These are phyloP conservation scores for Dimocarpus longan DNA, from an alignment of 345 rosid species.

Conservation along the genomic window DNA sequence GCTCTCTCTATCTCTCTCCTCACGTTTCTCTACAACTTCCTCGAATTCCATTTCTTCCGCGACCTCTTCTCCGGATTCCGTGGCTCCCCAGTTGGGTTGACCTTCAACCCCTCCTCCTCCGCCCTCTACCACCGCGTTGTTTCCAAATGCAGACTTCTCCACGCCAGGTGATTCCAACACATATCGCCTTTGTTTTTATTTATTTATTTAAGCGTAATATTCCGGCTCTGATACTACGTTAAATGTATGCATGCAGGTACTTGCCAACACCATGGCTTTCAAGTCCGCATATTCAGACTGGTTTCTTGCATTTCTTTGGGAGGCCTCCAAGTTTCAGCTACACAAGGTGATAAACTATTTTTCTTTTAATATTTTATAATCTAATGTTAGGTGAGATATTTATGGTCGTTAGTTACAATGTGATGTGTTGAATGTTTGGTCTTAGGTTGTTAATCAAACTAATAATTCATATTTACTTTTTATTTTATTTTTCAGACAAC, in stretches of 20 bases:
- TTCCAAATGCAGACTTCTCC: slow-evolving; percentile 68
- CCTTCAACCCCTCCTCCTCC: slow-evolving; percentile 45
- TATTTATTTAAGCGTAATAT: too few species aligned
- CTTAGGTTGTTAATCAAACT: neutral
- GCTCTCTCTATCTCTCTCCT: slow-evolving; percentile 28
- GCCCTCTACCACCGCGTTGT: slow-evolving; percentile 55
- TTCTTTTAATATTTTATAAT: neutral
- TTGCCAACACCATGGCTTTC: slow-evolving; percentile 80
- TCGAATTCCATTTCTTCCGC: slow-evolving; percentile 70
- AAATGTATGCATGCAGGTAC: slow-evolving; percentile 46
- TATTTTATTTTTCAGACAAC: slow-evolving; percentile 44
- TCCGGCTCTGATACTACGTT: neutral
- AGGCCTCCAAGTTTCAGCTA: slow-evolving; percentile 78
- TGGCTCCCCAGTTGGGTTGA: slow-evolving; percentile 45
- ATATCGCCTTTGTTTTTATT: too few species aligned
- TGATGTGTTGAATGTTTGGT: neutral
- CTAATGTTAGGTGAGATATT: neutral
- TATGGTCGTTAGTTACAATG: neutral
- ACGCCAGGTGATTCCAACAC: slow-evolving; percentile 50
- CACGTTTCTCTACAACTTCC: slow-evolving; percentile 57
- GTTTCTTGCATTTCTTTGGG: slow-evolving; percentile 65
- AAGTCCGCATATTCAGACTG: slow-evolving; percentile 85
- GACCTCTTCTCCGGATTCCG: slow-evolving; percentile 51
- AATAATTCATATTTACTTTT: neutral
- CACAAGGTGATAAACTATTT: slow-evolving; percentile 45